A percentile compares a stretch with the other conserved stretches of the same genome.
Evolutionary conservation across 2,329 filamentous ascomycete genomes (phyloP).

Genomic region (Ophiostoma australiae): DNA sequence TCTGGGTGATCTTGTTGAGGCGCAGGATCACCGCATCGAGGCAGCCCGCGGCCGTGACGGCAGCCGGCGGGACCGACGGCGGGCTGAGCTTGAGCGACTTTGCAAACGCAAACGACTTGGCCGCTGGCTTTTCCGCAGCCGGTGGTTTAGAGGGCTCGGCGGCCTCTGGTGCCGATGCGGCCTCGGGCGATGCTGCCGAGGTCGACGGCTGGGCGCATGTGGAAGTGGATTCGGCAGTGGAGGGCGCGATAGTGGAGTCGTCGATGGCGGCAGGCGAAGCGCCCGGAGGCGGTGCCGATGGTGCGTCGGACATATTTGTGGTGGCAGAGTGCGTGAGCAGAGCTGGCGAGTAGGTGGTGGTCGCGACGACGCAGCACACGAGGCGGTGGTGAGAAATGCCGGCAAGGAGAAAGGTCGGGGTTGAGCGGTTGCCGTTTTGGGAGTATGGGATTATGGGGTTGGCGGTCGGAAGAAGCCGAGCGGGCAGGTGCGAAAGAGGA

Average conservation of each 20-base stretch:
- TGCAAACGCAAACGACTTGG: background rate
- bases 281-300: background rate
- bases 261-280: background rate
- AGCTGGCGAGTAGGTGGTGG: background rate
- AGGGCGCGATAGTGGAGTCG: conserved; percentile 4
- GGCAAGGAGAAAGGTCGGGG: background rate
- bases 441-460: too few relatives aligned
- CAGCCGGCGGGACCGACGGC: background rate
- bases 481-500: background rate
- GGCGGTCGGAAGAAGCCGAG: background rate
- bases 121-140: background rate
- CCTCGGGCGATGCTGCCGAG: background rate
- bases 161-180: background rate
- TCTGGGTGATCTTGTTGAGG: conserved; percentile 60
- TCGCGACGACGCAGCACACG: background rate
- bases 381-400: background rate
- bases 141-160: background rate
- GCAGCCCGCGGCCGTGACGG: background rate
- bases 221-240: conserved; percentile 6
- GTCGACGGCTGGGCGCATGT: conserved; percentile 2
- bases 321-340: background rate
- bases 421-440: too few relatives aligned
- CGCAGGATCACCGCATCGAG: conserved; percentile 51
- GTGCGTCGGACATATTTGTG: background rate
- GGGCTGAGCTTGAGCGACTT: background rate